Evolutionary conservation across 352 stramenopile genomes (phyloP).

Genomic region (Pythium aquatile): DNA sequence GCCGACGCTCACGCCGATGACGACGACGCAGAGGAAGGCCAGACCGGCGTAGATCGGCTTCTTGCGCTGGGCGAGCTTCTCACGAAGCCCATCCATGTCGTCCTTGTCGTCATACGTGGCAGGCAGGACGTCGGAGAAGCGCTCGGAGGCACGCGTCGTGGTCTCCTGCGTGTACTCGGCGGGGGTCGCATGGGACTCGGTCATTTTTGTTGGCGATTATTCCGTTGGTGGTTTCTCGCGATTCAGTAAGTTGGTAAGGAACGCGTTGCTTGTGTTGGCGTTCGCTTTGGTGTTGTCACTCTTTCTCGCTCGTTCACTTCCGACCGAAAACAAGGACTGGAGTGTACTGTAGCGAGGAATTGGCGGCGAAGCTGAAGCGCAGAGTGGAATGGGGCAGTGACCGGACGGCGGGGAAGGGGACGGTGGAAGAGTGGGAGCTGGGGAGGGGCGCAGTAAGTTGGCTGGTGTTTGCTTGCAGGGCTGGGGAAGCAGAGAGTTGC

Average conservation of each 20-base stretch:
- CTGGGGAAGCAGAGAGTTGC: neutral
- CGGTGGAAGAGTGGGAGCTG: neutral
- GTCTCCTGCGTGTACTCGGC: slow-evolving; percentile 38
- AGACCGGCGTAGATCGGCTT: slow-evolving; percentile 56
- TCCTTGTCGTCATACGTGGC: slow-evolving; percentile 56
- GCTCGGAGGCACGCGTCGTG: slow-evolving; percentile 40
- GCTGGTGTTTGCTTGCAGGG: neutral
- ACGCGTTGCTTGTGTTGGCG: slow-evolving; percentile 7
- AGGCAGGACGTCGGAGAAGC: slow-evolving; percentile 27
- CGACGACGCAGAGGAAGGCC: slow-evolving; percentile 45
- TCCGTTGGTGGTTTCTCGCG: slow-evolving; percentile 1
- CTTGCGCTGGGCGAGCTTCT: slow-evolving; percentile 43
- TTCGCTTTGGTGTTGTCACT: slow-evolving; percentile 12
- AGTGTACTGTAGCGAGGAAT: neutral
- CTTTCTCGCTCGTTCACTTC: slow-evolving; percentile 14
- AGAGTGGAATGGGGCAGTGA: slow-evolving; percentile 1
- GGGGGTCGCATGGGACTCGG: neutral
- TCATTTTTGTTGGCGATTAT: slow-evolving; percentile 7
- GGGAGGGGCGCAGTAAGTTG: neutral
- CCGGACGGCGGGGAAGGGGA: slow-evolving; percentile 2
- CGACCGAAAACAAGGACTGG: slow-evolving; percentile 17
- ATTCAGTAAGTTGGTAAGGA: slow-evolving; percentile 10
- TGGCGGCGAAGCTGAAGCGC: neutral
- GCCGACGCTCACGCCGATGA: slow-evolving; percentile 41
- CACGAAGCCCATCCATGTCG: slow-evolving; percentile 38